Evolutionary conservation across 202 grass and related monocot genomes (phyloP), one percentile per base, ranked within the genome.

Genomic region (Thinopyrum obtusiflorum): DNA sequence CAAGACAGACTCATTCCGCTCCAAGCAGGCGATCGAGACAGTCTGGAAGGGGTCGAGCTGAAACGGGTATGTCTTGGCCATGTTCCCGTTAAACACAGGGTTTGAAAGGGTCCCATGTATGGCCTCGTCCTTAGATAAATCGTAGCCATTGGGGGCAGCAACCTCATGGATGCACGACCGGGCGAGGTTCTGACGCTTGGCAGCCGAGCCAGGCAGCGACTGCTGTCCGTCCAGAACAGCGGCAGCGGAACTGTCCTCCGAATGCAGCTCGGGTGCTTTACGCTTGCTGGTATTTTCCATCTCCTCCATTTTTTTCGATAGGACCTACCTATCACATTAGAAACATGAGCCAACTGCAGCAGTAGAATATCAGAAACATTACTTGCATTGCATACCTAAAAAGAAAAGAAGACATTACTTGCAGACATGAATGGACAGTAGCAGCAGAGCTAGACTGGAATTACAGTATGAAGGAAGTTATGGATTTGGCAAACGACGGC

Each of bases 31-130:
- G 18, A 99, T 75, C 10, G 93, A 99, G 65, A 94, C 80, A 76
- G 83, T 90, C 82, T 99, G 97, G 84, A 99, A 99, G 40, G 97
- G 93, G 85, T 99, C 97, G 27, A 99, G 91, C 53, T 96, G 81
- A 89, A 99, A 99, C 33, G 90, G 90, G 87, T 99, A 99, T 26
- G 75, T 78, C 88, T 99, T 99, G 60, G 97, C 93, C 97, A 97
- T 99, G 21, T 95, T 66, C 42, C 97, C 93, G 9, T 83, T 88
- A 66, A 87, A 96, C 29, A 68, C 84, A n/a, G 97, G 97, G 81
- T 73, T 86, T 12, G 87, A 36, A 28, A 97, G 97, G 21, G 92
- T 97, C 51, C 97, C 93, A 49, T 94, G 87, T 36, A 88, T 80
- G 9, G 88, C 62, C 85, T 92, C 93, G 62, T 94, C 97, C 18